Evolutionary conservation across 768 basidiomycete genomes (phyloP).

Genomic region (Mycena amicta): DNA sequence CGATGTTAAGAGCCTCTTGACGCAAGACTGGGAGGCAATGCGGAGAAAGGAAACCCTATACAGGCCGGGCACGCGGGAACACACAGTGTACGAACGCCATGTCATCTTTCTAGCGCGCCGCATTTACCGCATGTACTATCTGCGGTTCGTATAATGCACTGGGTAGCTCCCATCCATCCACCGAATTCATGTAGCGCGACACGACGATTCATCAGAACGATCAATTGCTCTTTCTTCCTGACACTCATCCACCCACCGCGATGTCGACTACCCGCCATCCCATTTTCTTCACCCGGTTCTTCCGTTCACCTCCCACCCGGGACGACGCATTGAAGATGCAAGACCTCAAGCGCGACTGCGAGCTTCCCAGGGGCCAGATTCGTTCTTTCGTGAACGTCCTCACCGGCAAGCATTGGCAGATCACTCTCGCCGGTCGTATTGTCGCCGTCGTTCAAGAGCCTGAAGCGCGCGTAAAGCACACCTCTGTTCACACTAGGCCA

Average conservation of each 20-base stretch:
- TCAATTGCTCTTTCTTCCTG: neutral
- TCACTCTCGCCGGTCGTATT: neutral
- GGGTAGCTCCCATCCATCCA: too few species aligned
- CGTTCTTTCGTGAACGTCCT: neutral
- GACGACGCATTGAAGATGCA: neutral
- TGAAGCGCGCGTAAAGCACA: neutral
- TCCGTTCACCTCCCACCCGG: neutral
- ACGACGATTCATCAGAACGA: neutral
- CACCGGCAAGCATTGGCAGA: neutral
- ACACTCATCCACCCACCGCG: neutral
- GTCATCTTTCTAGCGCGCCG: neutral
- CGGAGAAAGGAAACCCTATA: neutral
- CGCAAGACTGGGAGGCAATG: neutral
- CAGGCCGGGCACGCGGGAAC: neutral
- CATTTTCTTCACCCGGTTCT: neutral
- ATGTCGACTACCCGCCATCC: too few species aligned
- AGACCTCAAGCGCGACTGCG: neutral
- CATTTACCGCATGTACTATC: neutral
- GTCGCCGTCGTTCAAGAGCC: neutral
- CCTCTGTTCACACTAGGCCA: neutral
- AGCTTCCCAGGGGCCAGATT: neutral
- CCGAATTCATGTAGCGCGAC: too few species aligned
- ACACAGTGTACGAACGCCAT: neutral
- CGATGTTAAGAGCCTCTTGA: neutral
- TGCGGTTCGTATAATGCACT: neutral